Base-by-base conservation (phyloP, 177 flowering plant genomes). In the Vitis hybrid region DNA sequence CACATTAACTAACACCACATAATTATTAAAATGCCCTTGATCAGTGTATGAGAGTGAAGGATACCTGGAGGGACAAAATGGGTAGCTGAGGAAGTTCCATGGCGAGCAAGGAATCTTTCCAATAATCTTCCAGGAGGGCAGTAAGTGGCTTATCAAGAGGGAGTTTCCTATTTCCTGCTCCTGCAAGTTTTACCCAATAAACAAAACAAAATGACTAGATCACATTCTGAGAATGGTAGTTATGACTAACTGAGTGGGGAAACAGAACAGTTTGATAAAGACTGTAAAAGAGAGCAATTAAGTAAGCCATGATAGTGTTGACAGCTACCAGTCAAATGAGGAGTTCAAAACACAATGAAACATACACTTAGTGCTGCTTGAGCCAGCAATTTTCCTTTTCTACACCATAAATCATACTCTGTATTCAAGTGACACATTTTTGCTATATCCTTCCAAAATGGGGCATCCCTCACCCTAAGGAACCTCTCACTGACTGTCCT, bases 31-130 rank as follows among this genome's bases (percentile, higher is more conserved):
- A 65, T 50, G 29, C 62, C 70, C 74, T 26, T 50, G 21, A 26
- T 3, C 10, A 49, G 18, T n/a, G 16, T 7, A 64, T 29, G 1
- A 13, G 21, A 60, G 58, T n/a, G n/a, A 10, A 19, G 2, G 16
- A 9, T 15, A 2, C 22, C 19, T 39, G 39, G 49, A 21, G 68
- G 74, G 75, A 57, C 65, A 74, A 65, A 65, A 72, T 64, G 70
- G 75, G 78, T 22, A 72, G 21, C 26, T 62, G 21, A 33, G 10
- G 51, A 64, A 68, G 13, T 19, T 49, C 2, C n/a, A 70, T 2
- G 3, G 26, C 29, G 51, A 55, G 64, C 33, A 70, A 79, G 62
- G 77, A 80, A 74, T 80, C 79, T 11, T 62, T 67, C 49, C 65
- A 72, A 59, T 73, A 49, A 72, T 59, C 71, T 65, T 71, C 50